Percentiles rank a stretch among this genome's conserved stretches.
Evolutionary conservation across 2,329 filamentous ascomycete genomes (phyloP).

Genomic region (Botrytis elliptica): DNA sequence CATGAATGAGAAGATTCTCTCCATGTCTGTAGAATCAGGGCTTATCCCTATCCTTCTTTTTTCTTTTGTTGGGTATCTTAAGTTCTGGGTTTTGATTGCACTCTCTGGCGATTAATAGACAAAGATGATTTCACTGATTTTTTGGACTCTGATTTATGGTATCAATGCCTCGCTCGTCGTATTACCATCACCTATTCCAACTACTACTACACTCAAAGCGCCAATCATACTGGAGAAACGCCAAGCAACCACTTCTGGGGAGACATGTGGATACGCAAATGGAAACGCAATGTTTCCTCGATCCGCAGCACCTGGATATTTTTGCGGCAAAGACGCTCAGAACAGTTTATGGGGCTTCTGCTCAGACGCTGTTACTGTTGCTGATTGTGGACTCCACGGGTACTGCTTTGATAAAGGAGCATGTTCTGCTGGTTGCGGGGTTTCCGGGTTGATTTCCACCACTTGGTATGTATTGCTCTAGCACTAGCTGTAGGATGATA

Average conservation of each 20-base stretch:
- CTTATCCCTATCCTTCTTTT: background rate
- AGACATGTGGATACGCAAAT: background rate
- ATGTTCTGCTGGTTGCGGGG: background rate
- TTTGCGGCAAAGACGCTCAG: background rate
- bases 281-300: background rate
- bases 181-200: background rate
- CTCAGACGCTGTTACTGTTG: background rate
- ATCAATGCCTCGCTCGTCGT: background rate
- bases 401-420: background rate
- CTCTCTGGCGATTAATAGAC: background rate
- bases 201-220: too few species aligned
- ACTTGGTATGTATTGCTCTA: background rate
- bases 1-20: background rate
- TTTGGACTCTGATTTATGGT: background rate
- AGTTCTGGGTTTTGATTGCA: background rate
- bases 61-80: background rate
- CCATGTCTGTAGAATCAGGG: background rate
- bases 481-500: background rate
- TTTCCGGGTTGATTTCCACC: background rate
- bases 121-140: background rate
- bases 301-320: background rate
- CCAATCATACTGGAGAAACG: background rate
- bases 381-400: background rate
- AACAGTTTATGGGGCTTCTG: constrained; percentile 2
- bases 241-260: background rate